Percentiles rank a stretch among this genome's conserved stretches.
Conservation (phyloP, 176 grass and related monocot species). For the Triticum urartu region DNA sequence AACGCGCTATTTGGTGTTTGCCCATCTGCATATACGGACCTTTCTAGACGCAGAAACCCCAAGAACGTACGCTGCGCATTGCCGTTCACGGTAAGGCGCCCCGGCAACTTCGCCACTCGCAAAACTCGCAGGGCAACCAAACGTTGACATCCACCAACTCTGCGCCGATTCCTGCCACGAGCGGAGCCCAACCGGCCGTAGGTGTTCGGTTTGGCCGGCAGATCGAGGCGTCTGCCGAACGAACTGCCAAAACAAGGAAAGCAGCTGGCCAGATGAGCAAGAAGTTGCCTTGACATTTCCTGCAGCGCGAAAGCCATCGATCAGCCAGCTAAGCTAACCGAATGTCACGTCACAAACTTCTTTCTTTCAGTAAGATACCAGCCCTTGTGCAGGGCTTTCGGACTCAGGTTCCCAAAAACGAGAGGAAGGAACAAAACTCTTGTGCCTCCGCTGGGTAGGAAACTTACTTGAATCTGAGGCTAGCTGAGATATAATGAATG, state of each 20-base stretch:
- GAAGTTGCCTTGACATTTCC: not conserved
- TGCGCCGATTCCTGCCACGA: not conserved
- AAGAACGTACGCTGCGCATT: not conserved
- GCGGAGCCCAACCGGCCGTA: not conserved
- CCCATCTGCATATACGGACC: not conserved
- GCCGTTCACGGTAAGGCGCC: not conserved
- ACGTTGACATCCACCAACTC: not conserved
- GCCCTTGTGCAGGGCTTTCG: not conserved
- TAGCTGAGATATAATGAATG: not conserved
- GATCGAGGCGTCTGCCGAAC: not conserved
- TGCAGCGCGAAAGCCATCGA: not conserved
- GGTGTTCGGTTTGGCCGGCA: not conserved
- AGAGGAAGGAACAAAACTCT: not conserved
- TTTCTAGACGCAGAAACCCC: not conserved
- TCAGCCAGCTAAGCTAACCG: not conserved
- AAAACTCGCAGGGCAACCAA: not conserved
- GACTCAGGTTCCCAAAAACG: not conserved
- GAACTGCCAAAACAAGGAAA: conserved; percentile 4
- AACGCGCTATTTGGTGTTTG: not conserved
- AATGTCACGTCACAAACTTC: not conserved
- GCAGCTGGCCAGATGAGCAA: not conserved
- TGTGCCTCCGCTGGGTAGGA: not conserved
- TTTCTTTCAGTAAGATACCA: not conserved
- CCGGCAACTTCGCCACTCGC: not conserved
- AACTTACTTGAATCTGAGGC: not conserved